A percentile compares a stretch with the other conserved stretches of the same genome.
phyloP scores from a whole-genome alignment of 768 basidiomycete genomes.

The Boletus fagicola region DNA sequence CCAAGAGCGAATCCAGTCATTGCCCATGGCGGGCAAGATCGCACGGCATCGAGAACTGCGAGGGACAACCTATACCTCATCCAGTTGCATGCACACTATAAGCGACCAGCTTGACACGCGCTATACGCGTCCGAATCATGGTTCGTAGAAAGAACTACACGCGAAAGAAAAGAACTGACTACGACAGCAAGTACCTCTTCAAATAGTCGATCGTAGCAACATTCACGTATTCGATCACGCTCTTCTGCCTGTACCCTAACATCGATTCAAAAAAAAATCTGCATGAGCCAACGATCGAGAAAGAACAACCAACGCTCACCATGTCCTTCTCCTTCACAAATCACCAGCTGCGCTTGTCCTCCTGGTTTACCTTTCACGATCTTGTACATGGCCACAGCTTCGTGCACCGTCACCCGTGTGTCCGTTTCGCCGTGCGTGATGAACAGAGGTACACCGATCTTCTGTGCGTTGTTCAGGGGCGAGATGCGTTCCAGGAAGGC shows the following conservation, averaged over 20 bases:
- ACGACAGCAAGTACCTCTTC: slow-evolving; percentile 34
- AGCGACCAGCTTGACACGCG: neutral
- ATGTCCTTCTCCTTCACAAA: slow-evolving; percentile 43
- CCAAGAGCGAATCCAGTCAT: neutral
- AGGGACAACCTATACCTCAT: neutral
- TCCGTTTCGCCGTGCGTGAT: slow-evolving; percentile 45
- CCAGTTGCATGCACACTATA: neutral
- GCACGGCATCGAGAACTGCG: neutral
- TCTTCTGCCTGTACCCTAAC: slow-evolving; percentile 43
- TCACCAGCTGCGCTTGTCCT: slow-evolving; percentile 36
- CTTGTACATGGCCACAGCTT: slow-evolving; percentile 39
- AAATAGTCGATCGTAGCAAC: slow-evolving; percentile 40
- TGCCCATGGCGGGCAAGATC: neutral
- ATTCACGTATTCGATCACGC: slow-evolving; percentile 42
- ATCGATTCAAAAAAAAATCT: neutral
- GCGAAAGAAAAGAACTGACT: slow-evolving; percentile 8
- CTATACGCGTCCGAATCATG: neutral
- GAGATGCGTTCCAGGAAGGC: slow-evolving; percentile 40
- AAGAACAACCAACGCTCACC: slow-evolving; percentile 27
- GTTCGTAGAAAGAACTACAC: neutral
- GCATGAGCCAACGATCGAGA: slow-evolving; percentile 3
- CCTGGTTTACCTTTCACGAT: slow-evolving; percentile 25
- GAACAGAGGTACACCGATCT: slow-evolving; percentile 37
- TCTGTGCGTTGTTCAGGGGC: slow-evolving; percentile 38
- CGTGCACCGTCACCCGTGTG: slow-evolving; percentile 39